Conservation (phyloP, 2,329 filamentous ascomycete species). For the Phyllosticta ampelicida region DNA sequence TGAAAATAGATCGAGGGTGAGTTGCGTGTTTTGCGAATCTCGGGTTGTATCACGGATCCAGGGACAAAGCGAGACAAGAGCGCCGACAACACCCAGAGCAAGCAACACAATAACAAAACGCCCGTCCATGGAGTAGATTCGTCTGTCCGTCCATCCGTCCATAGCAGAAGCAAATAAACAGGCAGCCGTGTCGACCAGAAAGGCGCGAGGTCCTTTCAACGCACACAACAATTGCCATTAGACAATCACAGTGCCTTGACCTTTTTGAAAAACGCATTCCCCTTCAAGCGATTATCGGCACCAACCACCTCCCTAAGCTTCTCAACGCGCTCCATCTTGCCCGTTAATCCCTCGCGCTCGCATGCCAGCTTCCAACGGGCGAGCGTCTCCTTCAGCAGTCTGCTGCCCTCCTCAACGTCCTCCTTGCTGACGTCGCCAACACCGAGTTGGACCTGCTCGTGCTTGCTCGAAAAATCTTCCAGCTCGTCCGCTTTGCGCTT, state of each 20-base stretch:
- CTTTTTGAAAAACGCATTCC: conserved; percentile 62
- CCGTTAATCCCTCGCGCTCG: conserved; percentile 46
- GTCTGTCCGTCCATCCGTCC: too few relatives aligned
- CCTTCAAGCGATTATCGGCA: conserved; percentile 26
- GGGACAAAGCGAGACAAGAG: too few relatives aligned
- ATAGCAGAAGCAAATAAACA: too few relatives aligned
- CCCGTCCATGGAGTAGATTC: too few relatives aligned
- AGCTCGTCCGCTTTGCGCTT: conserved; percentile 96
- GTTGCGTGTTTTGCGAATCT: too few relatives aligned
- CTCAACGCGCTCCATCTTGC: conserved; percentile 63
- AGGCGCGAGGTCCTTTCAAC: too few relatives aligned
- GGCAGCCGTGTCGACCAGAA: too few relatives aligned
- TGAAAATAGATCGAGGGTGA: too few relatives aligned
- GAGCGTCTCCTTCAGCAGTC: conserved; percentile 72
- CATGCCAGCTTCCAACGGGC: conserved; percentile 71
- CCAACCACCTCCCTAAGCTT: conserved; percentile 67
- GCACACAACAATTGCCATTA: too few relatives aligned
- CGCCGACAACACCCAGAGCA: too few relatives aligned
- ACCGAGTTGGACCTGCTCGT: conserved; percentile 41
- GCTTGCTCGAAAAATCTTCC: conserved; percentile 83
- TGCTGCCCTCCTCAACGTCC: conserved; percentile 82
- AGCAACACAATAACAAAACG: too few relatives aligned
- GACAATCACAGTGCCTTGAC: conserved; percentile 37
- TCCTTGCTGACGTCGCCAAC: conserved; percentile 49
- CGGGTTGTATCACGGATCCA: too few relatives aligned